A percentile compares a stretch with the other conserved stretches of the same genome.
phyloP scores from a whole-genome alignment of 768 basidiomycete genomes.

The Mycena galericulata region DNA sequence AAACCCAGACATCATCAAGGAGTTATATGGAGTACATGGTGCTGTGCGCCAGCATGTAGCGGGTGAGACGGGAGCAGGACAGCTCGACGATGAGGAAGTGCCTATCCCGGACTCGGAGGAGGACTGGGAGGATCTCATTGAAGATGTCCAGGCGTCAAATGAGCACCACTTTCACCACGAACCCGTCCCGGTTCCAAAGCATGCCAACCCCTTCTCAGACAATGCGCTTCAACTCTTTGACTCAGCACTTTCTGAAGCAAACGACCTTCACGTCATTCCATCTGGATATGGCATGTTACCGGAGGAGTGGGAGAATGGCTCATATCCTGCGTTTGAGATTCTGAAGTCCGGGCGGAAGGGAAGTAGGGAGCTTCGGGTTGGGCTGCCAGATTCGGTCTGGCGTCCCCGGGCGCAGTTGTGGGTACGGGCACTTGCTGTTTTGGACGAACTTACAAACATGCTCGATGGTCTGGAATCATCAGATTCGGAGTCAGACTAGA shows the following conservation, averaged over 20 bases:
- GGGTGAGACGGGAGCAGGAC: neutral
- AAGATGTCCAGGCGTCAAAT: neutral
- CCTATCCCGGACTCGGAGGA: neutral
- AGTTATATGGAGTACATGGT: slow-evolving; percentile 35
- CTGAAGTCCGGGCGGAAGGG: neutral
- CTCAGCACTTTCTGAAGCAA: neutral
- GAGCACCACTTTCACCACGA: neutral
- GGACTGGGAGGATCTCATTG: neutral
- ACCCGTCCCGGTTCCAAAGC: neutral
- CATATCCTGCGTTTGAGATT: neutral
- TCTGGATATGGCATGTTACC: neutral
- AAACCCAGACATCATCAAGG: neutral
- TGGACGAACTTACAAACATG: neutral
- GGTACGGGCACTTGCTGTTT: neutral
- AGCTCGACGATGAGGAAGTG: neutral
- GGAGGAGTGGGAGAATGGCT: neutral
- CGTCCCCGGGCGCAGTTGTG: neutral
- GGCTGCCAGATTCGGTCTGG: neutral
- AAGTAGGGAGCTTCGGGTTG: neutral
- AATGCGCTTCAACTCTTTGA: neutral
- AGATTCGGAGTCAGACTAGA: too few relatives aligned
- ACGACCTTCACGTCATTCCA: neutral
- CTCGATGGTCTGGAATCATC: too few relatives aligned
- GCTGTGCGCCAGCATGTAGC: neutral
- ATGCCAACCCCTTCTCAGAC: neutral